phyloP scores from a whole-genome alignment of 1,284 basidiomycete species.

The Wallemia ichthyophaga region DNA sequence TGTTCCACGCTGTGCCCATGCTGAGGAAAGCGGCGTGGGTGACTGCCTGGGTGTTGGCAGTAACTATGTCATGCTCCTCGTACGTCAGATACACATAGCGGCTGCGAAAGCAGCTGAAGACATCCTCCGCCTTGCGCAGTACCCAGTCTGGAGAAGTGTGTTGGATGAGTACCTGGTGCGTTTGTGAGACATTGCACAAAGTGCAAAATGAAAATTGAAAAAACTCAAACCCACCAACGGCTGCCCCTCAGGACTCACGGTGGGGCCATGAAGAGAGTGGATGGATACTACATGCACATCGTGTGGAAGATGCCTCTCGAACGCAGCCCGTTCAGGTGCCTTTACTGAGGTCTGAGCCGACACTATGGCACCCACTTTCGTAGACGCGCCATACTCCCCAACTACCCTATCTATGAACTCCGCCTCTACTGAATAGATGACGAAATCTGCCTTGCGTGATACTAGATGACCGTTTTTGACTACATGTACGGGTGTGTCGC shows the following conservation, averaged over 20 bases:
- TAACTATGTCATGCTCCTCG: constrained; percentile 83
- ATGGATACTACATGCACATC: constrained; percentile 75
- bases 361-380: constrained; percentile 72
- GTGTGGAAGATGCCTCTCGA: constrained; percentile 56
- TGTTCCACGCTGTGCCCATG: constrained; percentile 91
- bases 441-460: constrained; percentile 52
- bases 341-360: constrained; percentile 92
- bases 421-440: constrained; percentile 83
- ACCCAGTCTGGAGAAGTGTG: constrained; percentile 50
- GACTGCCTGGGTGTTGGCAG: constrained; percentile 91
- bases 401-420: constrained; percentile 63
- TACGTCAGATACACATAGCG: constrained; percentile 78
- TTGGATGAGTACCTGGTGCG: constrained; percentile 47
- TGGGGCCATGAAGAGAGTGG: constrained; percentile 82
- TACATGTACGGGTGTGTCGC: constrained; percentile 27
- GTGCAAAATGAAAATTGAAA: not conserved
- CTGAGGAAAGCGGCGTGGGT: constrained; percentile 94
- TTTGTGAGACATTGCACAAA: not conserved
- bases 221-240: constrained; percentile 32
- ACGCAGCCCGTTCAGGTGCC: constrained; percentile 67
- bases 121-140: constrained; percentile 45
- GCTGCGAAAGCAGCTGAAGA: constrained; percentile 51
- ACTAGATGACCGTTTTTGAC: constrained; percentile 53
- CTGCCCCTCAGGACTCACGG: constrained; percentile 66
- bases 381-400: constrained; percentile 65